Evolutionary conservation across 306 rosid genomes (phyloP).

Genomic region (Carpinus fangiana): DNA sequence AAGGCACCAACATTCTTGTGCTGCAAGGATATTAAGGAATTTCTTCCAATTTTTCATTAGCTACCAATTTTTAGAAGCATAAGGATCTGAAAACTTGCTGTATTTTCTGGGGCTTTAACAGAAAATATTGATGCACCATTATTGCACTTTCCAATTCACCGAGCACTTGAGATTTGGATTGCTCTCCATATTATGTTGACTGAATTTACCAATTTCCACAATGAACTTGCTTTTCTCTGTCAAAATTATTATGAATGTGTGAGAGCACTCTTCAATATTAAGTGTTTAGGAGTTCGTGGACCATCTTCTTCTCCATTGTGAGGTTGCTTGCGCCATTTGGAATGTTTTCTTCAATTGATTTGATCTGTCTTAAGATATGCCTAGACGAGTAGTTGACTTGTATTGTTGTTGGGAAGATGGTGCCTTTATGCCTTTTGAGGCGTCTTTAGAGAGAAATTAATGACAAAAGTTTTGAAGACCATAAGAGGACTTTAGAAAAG

Average conservation of each 20-base stretch:
- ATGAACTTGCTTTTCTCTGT: constrained; percentile 3
- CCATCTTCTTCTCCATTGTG: no score
- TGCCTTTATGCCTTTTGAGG: no score
- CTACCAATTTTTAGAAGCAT: not conserved
- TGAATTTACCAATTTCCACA: not conserved
- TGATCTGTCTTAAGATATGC: no score
- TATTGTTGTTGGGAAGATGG: no score
- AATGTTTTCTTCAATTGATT: no score
- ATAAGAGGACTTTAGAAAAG: no score
- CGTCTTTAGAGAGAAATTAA: no score
- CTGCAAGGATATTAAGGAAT: not conserved
- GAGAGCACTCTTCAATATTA: not conserved
- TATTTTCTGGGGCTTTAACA: not conserved
- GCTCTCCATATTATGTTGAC: no score
- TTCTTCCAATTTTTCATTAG: not conserved
- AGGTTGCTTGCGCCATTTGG: no score
- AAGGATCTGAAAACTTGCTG: constrained; percentile 8
- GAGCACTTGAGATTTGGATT: not conserved
- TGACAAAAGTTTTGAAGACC: no score
- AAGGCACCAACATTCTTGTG: not conserved
- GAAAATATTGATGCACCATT: not conserved
- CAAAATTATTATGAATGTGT: constrained; percentile 7
- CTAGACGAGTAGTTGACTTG: no score
- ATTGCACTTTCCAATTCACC: constrained; percentile 2
- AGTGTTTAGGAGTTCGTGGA: no score